phyloP scores from a whole-genome alignment of 2,329 filamentous ascomycete species.

The Whalleya microplaca region DNA sequence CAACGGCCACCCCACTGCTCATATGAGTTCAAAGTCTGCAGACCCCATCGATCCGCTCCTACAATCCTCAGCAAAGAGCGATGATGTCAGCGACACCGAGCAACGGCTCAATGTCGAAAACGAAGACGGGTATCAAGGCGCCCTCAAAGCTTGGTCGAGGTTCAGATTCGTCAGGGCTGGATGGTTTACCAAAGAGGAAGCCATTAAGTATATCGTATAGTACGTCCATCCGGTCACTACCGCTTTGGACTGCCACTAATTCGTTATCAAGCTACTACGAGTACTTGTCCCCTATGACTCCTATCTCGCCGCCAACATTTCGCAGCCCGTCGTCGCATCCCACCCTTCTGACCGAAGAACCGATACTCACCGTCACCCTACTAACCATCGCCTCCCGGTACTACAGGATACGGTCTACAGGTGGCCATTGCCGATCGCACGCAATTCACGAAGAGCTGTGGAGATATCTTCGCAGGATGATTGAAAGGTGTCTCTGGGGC shows the following conservation, averaged over 20 bases:
- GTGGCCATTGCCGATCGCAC: conserved; percentile 80
- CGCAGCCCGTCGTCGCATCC: conserved; percentile 78
- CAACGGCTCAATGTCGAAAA: conserved; percentile 48
- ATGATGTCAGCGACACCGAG: conserved; percentile 45
- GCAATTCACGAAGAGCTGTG: conserved; percentile 95
- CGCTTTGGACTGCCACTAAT: conserved; percentile 10
- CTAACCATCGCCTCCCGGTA: conserved; percentile 91
- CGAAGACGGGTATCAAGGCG: conserved; percentile 66
- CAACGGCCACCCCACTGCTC: conserved; percentile 27
- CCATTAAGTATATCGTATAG: conserved; percentile 93
- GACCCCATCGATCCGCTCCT: conserved; percentile 40
- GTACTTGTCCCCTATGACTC: conserved; percentile 87
- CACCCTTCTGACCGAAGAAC: conserved; percentile 84
- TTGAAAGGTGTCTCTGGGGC: conserved; percentile 92
- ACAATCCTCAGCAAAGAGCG: conserved; percentile 26
- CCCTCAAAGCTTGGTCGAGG: conserved; percentile 84
- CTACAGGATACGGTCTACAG: conserved; percentile 76
- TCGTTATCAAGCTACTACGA: conserved; percentile 73
- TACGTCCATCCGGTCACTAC: conserved; percentile 46
- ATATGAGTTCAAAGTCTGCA: conserved; percentile 30
- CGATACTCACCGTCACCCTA: conserved; percentile 88
- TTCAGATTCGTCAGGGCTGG: conserved; percentile 95
- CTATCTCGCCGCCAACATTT: conserved; percentile 91
- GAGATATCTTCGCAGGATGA: conserved; percentile 93
- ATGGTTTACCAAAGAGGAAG: conserved; percentile 94